These are phyloP conservation scores for Diospyros lotus DNA, from an alignment of 148 eudicot genomes.

Conservation along the genomic window DNA sequence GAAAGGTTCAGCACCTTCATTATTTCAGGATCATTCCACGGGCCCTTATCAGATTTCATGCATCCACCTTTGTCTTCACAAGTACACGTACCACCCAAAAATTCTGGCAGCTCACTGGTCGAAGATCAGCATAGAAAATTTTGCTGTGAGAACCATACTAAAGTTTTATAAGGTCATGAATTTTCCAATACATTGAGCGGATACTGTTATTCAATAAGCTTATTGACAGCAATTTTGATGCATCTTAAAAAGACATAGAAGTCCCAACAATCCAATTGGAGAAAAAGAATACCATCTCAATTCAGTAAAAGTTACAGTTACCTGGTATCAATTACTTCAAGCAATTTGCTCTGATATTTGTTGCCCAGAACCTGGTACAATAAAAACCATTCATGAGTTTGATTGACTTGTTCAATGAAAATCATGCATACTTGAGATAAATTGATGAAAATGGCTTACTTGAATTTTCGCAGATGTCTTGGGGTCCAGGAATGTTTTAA, in stretches of 20 bases:
- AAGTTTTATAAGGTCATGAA: background rate
- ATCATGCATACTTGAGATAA: background rate
- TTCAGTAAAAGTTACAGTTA: constrained; percentile 16
- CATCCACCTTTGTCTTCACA: constrained; percentile 85
- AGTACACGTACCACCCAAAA: constrained; percentile 80
- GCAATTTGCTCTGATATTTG: constrained; percentile 88
- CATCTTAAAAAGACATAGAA: background rate
- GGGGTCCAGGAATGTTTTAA: constrained; percentile 88
- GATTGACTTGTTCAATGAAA: background rate
- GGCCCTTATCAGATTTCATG: constrained; percentile 84
- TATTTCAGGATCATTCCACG: constrained; percentile 83
- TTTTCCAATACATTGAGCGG: background rate
- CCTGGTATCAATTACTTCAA: constrained; percentile 89
- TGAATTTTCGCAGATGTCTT: constrained; percentile 84
- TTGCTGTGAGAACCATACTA: background rate
- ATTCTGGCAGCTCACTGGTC: constrained; percentile 83
- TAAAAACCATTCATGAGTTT: constrained; percentile 5
- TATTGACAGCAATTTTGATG: background rate
- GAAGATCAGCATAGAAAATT: constrained; percentile 12
- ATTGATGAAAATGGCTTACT: constrained; percentile 37
- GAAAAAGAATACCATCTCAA: background rate
- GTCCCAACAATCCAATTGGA: background rate
- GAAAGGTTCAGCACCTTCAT: constrained; percentile 50
- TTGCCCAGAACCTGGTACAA: constrained; percentile 70
- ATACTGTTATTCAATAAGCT: background rate